These are phyloP conservation scores for Flaveria sonorensis DNA, from an alignment of 129 eudicot species.

Conservation along the genomic window DNA sequence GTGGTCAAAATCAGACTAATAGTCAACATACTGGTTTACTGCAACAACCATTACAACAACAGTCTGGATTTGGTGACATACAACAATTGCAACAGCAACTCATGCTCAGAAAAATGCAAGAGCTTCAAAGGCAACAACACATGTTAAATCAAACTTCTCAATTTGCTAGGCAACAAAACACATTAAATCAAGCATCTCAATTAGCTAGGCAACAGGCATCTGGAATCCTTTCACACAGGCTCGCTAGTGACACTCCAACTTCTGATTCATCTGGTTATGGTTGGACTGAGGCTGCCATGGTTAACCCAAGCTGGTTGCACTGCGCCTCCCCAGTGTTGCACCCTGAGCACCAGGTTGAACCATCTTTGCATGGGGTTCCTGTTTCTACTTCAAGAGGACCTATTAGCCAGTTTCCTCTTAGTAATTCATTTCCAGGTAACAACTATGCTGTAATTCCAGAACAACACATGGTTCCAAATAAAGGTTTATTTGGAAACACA, in stretches of 20 bases:
- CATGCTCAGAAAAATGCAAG: slow-evolving; percentile 79
- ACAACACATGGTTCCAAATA: slow-evolving; percentile 45
- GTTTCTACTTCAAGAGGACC: slow-evolving; percentile 54
- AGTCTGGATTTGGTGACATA: slow-evolving; percentile 63
- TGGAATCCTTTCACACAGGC: slow-evolving; percentile 47
- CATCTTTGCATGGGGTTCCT: slow-evolving; percentile 80
- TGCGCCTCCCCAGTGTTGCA: slow-evolving; percentile 57
- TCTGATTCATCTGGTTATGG: slow-evolving; percentile 46
- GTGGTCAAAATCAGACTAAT: slow-evolving; percentile 73
- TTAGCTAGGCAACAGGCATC: slow-evolving; percentile 33
- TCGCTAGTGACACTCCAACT: slow-evolving; percentile 50
- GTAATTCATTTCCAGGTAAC: slow-evolving; percentile 55
- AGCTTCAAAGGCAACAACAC: slow-evolving; percentile 55
- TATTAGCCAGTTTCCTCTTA: slow-evolving; percentile 44
- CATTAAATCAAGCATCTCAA: slow-evolving; percentile 8
- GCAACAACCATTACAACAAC: slow-evolving; percentile 67
- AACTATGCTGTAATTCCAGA: slow-evolving; percentile 49
- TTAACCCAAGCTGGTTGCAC: slow-evolving; percentile 66
- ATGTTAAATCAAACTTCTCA: slow-evolving; percentile 43
- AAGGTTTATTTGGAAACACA: slow-evolving; percentile 50
- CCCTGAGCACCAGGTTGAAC: slow-evolving; percentile 70
- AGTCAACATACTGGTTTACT: slow-evolving; percentile 59
- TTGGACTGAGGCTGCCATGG: slow-evolving; percentile 52
- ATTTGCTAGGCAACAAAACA: slow-evolving; percentile 32
- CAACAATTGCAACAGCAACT: slow-evolving; percentile 84